Conservation (phyloP, 2,329 filamentous ascomycete genomes). For the Aspergillus sp. region DNA sequence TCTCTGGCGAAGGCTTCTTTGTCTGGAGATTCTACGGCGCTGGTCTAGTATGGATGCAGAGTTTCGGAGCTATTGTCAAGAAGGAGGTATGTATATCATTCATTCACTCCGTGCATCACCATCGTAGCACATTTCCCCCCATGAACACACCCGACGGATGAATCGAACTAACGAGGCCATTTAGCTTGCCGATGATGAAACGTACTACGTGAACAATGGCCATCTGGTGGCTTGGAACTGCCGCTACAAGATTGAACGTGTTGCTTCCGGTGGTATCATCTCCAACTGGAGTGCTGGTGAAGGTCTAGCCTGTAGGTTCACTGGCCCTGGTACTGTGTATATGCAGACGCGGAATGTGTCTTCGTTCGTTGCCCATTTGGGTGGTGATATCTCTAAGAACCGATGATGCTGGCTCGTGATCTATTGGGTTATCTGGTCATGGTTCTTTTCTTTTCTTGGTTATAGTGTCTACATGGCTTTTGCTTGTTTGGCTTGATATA, state of each 20-base stretch:
- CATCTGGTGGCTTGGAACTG: slow-evolving; percentile 97
- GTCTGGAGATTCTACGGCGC: slow-evolving; percentile 81
- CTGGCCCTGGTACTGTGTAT: slow-evolving; percentile 84
- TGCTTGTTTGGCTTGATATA: not conserved
- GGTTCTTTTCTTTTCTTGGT: too few relatives aligned
- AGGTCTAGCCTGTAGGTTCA: slow-evolving; percentile 92
- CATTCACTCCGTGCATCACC: too few relatives aligned
- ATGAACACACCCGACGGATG: not conserved
- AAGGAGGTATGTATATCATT: too few relatives aligned
- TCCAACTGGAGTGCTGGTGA: slow-evolving; percentile 80
- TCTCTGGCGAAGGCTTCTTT: slow-evolving; percentile 89
- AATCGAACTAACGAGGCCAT: not conserved
- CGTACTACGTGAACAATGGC: slow-evolving; percentile 90
- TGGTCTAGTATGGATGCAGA: slow-evolving; percentile 85
- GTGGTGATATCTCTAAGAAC: slow-evolving; percentile 39
- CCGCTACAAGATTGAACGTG: slow-evolving; percentile 86
- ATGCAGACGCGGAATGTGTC: slow-evolving; percentile 87
- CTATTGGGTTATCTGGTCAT: not conserved
- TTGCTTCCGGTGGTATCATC: slow-evolving; percentile 89
- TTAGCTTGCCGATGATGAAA: slow-evolving; percentile 67
- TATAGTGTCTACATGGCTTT: too few relatives aligned
- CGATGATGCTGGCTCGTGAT: slow-evolving; percentile 9
- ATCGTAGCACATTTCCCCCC: not conserved
- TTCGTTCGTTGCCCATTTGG: slow-evolving; percentile 59
- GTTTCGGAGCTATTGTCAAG: slow-evolving; percentile 90